phyloP scores from a whole-genome alignment of 257 asterid genomes.

The Solanum infundibuliforme region DNA sequence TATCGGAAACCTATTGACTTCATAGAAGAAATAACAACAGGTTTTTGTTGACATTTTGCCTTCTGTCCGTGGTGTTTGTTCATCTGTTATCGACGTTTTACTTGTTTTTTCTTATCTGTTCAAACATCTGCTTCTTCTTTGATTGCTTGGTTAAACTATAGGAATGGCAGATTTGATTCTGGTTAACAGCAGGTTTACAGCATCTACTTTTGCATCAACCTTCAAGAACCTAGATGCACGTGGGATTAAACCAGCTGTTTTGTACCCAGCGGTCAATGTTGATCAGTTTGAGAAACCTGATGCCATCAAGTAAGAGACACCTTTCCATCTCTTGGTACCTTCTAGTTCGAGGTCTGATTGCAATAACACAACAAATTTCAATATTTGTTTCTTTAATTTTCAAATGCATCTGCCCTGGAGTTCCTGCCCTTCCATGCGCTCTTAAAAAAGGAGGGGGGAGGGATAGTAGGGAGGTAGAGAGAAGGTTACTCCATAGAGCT shows the following conservation, averaged over 20 bases:
- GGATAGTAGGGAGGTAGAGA: neutral
- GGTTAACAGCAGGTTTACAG: constrained; percentile 91
- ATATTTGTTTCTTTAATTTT: neutral
- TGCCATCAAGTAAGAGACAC: constrained; percentile 41
- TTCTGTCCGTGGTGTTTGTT: neutral
- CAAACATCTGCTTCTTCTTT: neutral
- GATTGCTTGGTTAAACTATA: constrained; percentile 17
- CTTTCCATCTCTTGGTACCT: constrained; percentile 23
- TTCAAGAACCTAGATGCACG: constrained; percentile 57
- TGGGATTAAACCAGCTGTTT: constrained; percentile 80
- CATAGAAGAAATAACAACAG: constrained; percentile 86
- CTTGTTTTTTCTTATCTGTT: neutral
- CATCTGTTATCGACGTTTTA: neutral
- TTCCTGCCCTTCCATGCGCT: neutral
- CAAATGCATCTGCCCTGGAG: neutral
- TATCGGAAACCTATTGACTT: constrained; percentile 80
- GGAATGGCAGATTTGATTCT: constrained; percentile 92
- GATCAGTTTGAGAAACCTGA: constrained; percentile 62
- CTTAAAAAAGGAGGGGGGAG: too few relatives aligned
- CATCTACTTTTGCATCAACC: constrained; percentile 85
- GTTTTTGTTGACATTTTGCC: constrained; percentile 15
- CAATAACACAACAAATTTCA: neutral
- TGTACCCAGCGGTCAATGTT: constrained; percentile 88
- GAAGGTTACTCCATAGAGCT: neutral
- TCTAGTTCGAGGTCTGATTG: constrained; percentile 14